Base-by-base conservation (phyloP, 805 yeast genomes). In the Candida sonorensis region DNA sequence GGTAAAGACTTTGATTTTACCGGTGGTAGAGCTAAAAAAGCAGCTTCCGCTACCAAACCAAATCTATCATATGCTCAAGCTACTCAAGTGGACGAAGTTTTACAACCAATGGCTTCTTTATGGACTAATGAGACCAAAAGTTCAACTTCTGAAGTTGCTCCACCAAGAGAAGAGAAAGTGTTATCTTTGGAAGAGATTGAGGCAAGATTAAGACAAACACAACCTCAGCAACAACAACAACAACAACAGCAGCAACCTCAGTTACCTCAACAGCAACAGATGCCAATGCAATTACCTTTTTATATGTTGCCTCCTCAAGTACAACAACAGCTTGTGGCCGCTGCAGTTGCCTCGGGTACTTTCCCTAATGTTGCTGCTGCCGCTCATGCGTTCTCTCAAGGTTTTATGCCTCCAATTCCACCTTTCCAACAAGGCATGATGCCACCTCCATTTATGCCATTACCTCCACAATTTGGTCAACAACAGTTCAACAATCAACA, bases 111-210 rank as follows among this genome's bases (percentile, higher is more conserved):
- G 75, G 82, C 79, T 29, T 77, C 85, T 2, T 52, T 81, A 29
- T 81, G 88, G 88, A 70, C 68, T 19, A 61, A 61, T 29, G 55
- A 44, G 39, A 23, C 35, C 22, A 30, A 30, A 16, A 20, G 21
- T 8, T 12, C 13, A 11, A 14, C 54, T 27, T 38, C 46, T 18
- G 17, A 15, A 18, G 11, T 47, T 27, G 24, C 38, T 16, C 10
- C 36, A 14, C 45, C 39, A 14, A 38, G 50, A 38, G 45, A 42
- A 32, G 64, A 65, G 44, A 70, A 69, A 45, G 67, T 80, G 15
- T 58, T 82, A 45, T 81, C 95, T 9, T 64, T 85, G 53, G 90
- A 82, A 53, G 94, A 87, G 46, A 72, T 87, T 42, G 95, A 87
- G 59, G 85, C 94, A 7, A 85, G 77, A 47, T 64, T 80, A 51